phyloP scores from a whole-genome alignment of 768 basidiomycete genomes.

The Kwoniella bestiolae region DNA sequence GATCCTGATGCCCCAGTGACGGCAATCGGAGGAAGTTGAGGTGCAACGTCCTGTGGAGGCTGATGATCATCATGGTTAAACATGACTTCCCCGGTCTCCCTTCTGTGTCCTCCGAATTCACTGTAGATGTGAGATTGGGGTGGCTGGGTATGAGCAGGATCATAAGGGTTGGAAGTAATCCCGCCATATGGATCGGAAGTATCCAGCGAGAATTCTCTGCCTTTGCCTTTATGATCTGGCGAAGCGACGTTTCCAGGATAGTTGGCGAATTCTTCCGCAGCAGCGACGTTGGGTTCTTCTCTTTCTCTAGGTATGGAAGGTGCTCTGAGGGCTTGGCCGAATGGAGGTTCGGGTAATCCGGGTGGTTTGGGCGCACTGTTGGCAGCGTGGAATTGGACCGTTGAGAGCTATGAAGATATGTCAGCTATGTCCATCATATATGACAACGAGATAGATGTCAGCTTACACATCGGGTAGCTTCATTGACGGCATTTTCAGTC shows the following conservation, averaged over 20 bases:
- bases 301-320: slow-evolving; percentile 26
- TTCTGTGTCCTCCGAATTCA: slow-evolving; percentile 40
- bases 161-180: slow-evolving; percentile 19
- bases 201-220: slow-evolving; percentile 34
- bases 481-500: slow-evolving; percentile 67
- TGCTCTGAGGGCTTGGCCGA: slow-evolving; percentile 17
- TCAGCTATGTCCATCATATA: slow-evolving; percentile 21
- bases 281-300: slow-evolving; percentile 30
- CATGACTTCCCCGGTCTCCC: slow-evolving; percentile 21
- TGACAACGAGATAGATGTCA: slow-evolving; percentile 11
- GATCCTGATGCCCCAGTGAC: not conserved
- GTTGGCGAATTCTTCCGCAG: slow-evolving; percentile 48
- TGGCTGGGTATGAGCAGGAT: slow-evolving; percentile 3
- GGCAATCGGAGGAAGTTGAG: not conserved
- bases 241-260: slow-evolving; percentile 43
- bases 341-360: slow-evolving; percentile 36
- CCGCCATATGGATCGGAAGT: slow-evolving; percentile 46
- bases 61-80: slow-evolving; percentile 17
- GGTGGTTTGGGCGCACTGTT: slow-evolving; percentile 36
- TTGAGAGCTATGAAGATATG: slow-evolving; percentile 31
- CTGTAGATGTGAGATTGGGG: slow-evolving; percentile 24
- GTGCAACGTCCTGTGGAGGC: not conserved
- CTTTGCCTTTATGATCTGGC: slow-evolving; percentile 32
- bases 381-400: slow-evolving; percentile 40
- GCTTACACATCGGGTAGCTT: slow-evolving; percentile 62